Base-by-base conservation (phyloP, 2,329 filamentous ascomycete species). In the Juglanconis juglandina region DNA sequence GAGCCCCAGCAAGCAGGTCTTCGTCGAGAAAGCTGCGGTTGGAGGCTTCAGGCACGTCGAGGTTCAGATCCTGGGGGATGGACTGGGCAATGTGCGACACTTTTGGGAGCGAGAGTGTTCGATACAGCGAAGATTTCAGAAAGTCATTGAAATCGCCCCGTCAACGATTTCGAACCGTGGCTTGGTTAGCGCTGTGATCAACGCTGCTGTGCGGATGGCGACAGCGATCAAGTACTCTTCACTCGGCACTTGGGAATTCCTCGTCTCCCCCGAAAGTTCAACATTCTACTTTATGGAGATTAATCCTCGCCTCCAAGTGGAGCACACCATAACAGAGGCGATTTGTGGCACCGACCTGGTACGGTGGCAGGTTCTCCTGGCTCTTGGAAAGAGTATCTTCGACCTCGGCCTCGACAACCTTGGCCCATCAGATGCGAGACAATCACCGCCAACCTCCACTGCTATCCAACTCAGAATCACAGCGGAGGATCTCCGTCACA, bases 161-260 rank as follows among this genome's bases (percentile, higher is more conserved):
- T 80, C 81, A n/a, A 72, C 79, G 2, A 72, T 82, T 1, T 35
- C 59, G 3, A 73, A 85, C 65, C 72, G 84, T 2, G 63, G 59
- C 0, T 63, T 84, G 35, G 72, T 86, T 3, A 56, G 52, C 5
- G 39, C 59, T 10, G 46, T 59, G 37, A 59, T 61, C 9, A 46
- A 55, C n/a, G 42, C 58, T 32, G 51, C 61, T 41, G 51, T 61
- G n/a, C 35, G 44, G 14, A 41, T 73, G 71, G 3, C 71, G 69
- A 73, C 66, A 67, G 71, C 73, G 58, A 79, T 85, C 54, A 71
- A 75, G 4, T 88, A 88, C 68, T 73, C 75, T 52, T 86, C 82
- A 0, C 73, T 88, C 0, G 86, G 86, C 8, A 88, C 86, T 0
- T 87, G 87, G 63, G 86, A 89, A 67, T 88, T 88, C 60, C 74